Evolutionary conservation across 768 basidiomycete species (phyloP), one percentile per base, ranked within the genome.

Genomic region (Tephrocybe sp.): DNA sequence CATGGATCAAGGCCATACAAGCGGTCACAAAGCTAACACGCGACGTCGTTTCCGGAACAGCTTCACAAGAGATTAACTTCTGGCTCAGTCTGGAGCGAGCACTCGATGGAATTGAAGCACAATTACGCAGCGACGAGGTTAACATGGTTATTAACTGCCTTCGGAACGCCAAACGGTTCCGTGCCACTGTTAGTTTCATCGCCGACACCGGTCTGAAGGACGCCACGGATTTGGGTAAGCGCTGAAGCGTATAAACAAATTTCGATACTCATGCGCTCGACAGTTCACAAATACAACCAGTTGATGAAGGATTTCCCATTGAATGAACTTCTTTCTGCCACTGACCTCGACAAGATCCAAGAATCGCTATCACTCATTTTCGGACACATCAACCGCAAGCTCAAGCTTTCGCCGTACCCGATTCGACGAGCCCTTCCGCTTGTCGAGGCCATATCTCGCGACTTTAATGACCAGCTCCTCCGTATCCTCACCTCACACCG

Each of bases 301-400:
- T 78, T 98, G 49, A 98, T 99, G 97, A 97, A 96, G 70, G 97
- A 99, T 63, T 98, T 98, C 60, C 97, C 97, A 0, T 76, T 99
- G 24, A 97, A 99, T 64, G 96, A 98, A 63, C 83, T 98, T 16
- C 79, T 99, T 22, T 92, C 95, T 8, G 93, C 97, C 1, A 97
- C 97, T 2, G 97, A 98, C 66, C 82, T 98, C 1, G 89, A 90
- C 65, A 97, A 95, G 73, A 87, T 98, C 30, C 88, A 96, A 63
- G 93, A 97, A 67, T 85, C 91, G 4, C 74, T 98, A 11, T 69
- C 80, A 0, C 78, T 88, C 51, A 96, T 98, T 64, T 98, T 98
- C 62, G 80, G 80, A 0, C 97, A 99, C 64, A 81, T 98, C 64
- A 97, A 92, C 66, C 90, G 94, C 69, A 98, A 96, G 66, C 85